Conservation (phyloP, 2,329 filamentous ascomycete genomes). For the Trichoderma afroharzianum region DNA sequence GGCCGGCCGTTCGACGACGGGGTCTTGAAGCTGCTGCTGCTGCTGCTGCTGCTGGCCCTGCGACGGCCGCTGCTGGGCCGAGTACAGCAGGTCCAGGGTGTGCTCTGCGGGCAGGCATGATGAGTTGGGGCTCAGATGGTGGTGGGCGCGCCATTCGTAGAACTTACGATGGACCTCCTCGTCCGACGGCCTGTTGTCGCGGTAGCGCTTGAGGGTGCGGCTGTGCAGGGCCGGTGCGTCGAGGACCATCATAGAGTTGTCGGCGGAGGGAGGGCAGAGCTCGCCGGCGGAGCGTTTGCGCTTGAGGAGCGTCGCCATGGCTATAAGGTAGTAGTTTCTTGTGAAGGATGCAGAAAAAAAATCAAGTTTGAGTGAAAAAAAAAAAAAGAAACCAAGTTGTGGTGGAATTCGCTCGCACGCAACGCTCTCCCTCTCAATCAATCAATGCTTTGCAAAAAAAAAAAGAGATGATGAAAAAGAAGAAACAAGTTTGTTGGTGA, state of each 20-base stretch:
- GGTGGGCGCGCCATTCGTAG: constrained; percentile 19
- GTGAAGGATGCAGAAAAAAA: background rate
- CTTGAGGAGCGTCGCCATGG: constrained; percentile 50
- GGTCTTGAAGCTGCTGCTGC: background rate
- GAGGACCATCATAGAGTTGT: constrained; percentile 33
- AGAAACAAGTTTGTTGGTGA: background rate
- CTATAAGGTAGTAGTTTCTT: background rate
- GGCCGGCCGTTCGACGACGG: background rate
- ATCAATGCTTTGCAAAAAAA: background rate
- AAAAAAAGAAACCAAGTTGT: background rate
- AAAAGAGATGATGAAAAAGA: background rate
- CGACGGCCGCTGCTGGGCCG: constrained; percentile 43
- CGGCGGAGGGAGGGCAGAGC: constrained; percentile 44
- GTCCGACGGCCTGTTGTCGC: constrained; percentile 56
- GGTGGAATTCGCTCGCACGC: background rate
- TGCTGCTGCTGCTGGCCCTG: constrained; percentile 17
- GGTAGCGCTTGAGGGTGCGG: constrained; percentile 59
- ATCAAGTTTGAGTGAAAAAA: background rate
- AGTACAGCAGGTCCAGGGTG: constrained; percentile 56
- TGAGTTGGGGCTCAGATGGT: constrained; percentile 20
- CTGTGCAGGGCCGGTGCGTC: constrained; percentile 42
- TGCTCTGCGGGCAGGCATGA: constrained; percentile 40
- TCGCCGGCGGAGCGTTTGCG: constrained; percentile 62
- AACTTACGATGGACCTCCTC: constrained; percentile 52
- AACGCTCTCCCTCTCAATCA: background rate